Evolutionary conservation across 768 basidiomycete genomes (phyloP), one percentile per base, ranked within the genome.

Genomic region (Naganishia vaughanmartiniae): DNA sequence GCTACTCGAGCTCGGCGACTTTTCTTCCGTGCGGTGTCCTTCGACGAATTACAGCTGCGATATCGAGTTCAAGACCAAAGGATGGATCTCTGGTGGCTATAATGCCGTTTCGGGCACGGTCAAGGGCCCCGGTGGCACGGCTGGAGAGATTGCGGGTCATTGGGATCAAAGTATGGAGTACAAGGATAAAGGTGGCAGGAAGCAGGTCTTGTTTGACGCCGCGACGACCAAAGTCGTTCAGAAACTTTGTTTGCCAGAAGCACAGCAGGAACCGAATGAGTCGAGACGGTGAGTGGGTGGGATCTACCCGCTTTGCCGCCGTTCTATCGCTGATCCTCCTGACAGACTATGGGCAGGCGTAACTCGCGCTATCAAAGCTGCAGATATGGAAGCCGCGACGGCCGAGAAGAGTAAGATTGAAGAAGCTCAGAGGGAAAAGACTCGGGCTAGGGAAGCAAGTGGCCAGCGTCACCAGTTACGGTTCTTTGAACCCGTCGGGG

Each of bases 21-120:
- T 87, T 39, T 93, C 92, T 75, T 86, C 84, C 10, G 92, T 92
- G 69, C 88, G 87, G 83, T 93, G 93, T 83, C 89, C 90, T 76
- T 87, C 87, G 76, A 87, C 87, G 54, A 87, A 87, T 24, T 80
- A 91, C 72, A 83, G 80, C 55, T 91, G 90, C 72, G 93, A 95
- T 78, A 83, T 98, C 42, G 93, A 97, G 74, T 99, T 98, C 85
- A 98, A 97, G 85, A 94, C 93, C 48, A 98, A 96, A 87, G 95
- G 95, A 24, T 97, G 95, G 85, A 96, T 97, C 82, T 93, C 93
- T 0, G 96, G 96, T 28, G 90, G 90, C 67, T 95, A 98, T 84
- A 98, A 99, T 79, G 88, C 89, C 45, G 86, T 99, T 70, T 81
- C 87, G 6, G 96, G 96, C 12, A 87, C 88, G 74, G 85, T 97